Evolutionary conservation across 345 rosid species (phyloP).

Genomic region (Anacardium occidentale): DNA sequence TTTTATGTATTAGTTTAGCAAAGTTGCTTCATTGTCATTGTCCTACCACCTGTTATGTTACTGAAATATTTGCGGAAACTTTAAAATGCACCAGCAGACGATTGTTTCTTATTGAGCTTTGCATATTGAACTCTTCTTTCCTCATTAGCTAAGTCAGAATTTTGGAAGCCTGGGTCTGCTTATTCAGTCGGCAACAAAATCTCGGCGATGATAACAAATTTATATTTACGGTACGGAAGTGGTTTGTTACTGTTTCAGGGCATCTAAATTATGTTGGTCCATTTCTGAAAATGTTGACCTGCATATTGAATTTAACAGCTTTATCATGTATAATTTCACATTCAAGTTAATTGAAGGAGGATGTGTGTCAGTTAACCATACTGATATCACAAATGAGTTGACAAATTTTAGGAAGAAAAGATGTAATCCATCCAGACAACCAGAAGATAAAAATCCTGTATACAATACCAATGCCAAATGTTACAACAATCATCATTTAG

Average conservation of each 20-base stretch:
- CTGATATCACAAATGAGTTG: slow-evolving; percentile 7
- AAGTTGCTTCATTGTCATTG: background rate
- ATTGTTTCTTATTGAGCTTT: background rate
- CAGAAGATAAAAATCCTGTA: slow-evolving; percentile 24
- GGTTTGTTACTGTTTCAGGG: too few species aligned
- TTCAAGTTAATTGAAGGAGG: background rate
- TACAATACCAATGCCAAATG: slow-evolving; percentile 31
- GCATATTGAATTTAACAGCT: too few species aligned
- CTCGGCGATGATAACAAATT: too few species aligned
- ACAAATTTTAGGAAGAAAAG: slow-evolving; percentile 21
- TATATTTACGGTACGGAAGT: too few species aligned
- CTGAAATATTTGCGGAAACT: background rate
- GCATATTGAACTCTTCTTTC: too few species aligned
- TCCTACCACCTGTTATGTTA: background rate
- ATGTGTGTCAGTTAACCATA: slow-evolving; percentile 9
- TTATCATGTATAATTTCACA: too few species aligned
- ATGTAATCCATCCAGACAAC: slow-evolving; percentile 14
- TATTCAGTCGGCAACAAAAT: too few species aligned
- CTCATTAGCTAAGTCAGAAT: too few species aligned
- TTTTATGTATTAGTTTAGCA: slow-evolving; percentile 2
- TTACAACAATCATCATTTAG: slow-evolving; percentile 16
- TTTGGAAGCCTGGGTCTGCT: too few species aligned
- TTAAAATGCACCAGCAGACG: background rate
- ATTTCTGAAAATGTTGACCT: too few species aligned
- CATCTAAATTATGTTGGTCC: too few species aligned